These are phyloP conservation scores for Gamsiella multidivaricata DNA, from an alignment of 192 early-diverging fungal genomes.

Conservation along the genomic window DNA sequence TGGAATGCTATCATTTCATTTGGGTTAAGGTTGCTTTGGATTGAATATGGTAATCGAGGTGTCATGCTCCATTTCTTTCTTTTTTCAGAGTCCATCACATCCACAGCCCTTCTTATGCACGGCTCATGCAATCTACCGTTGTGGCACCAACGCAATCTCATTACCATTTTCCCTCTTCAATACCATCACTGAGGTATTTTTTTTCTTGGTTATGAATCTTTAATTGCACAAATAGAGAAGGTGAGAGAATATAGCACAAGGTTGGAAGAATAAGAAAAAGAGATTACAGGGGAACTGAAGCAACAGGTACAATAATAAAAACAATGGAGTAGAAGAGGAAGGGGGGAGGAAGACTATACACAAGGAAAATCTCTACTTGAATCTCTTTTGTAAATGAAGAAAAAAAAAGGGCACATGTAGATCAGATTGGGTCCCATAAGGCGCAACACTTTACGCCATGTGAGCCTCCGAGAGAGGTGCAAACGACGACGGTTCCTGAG, in stretches of 20 bases:
- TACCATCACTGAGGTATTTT: no score
- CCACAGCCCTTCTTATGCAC: no score
- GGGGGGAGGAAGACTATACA: slow-evolving; percentile 1
- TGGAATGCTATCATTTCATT: no score
- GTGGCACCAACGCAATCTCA: no score
- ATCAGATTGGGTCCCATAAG: not conserved
- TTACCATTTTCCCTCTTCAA: no score
- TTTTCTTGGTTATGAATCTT: slow-evolving; percentile 6
- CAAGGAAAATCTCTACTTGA: not conserved
- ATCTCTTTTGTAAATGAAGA: slow-evolving; percentile 4
- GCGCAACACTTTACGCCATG: slow-evolving; percentile 7
- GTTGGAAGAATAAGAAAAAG: not conserved
- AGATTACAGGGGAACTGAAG: not conserved
- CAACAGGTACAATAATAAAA: not conserved
- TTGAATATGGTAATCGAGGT: no score
- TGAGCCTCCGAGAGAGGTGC: slow-evolving; percentile 9
- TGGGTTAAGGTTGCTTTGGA: no score
- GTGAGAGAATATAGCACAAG: slow-evolving; percentile 4
- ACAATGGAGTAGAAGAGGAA: not conserved
- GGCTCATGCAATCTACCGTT: no score
- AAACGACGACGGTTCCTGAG: slow-evolving; percentile 10
- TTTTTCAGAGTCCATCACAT: no score
- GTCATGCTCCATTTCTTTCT: no score
- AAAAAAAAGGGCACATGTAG: not conserved
- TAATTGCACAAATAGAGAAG: not conserved